Conservation (phyloP, 1,284 basidiomycete species). For the Moesziomyces aphidis region DNA sequence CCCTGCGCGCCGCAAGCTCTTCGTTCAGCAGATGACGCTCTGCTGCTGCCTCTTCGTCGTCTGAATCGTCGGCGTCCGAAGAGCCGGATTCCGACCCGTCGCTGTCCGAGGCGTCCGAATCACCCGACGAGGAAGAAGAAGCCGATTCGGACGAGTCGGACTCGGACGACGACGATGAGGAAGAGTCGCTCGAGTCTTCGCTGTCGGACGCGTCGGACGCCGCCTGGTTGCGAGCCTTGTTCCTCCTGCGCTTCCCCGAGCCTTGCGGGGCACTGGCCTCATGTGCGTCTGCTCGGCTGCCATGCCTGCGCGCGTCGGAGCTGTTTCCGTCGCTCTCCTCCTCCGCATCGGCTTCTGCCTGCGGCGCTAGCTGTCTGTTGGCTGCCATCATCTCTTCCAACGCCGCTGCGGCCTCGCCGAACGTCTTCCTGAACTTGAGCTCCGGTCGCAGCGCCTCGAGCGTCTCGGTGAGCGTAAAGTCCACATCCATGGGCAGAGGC, state of each 20-base stretch:
- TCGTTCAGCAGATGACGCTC: slow-evolving; percentile 64
- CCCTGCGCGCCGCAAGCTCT: slow-evolving; percentile 72
- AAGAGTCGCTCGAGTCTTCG: slow-evolving; percentile 12
- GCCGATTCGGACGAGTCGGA: slow-evolving; percentile 1
- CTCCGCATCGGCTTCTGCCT: slow-evolving; percentile 8
- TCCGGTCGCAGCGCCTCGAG: slow-evolving; percentile 73
- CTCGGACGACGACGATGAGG: slow-evolving; percentile 10
- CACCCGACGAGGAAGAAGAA: slow-evolving; percentile 9
- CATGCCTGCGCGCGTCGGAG: slow-evolving; percentile 29
- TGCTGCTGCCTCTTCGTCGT: slow-evolving; percentile 40
- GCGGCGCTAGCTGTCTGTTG: slow-evolving; percentile 8
- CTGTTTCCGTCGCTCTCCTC: slow-evolving; percentile 30
- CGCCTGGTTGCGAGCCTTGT: slow-evolving; percentile 76
- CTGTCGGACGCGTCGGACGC: slow-evolving; percentile 67
- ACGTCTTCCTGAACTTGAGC: slow-evolving; percentile 74
- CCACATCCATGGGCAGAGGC: slow-evolving; percentile 91
- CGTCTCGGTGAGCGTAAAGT: slow-evolving; percentile 95
- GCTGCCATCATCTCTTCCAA: slow-evolving; percentile 88
- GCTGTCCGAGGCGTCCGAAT: slow-evolving; percentile 12
- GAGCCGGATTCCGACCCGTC: slow-evolving; percentile 15
- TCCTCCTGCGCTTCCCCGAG: slow-evolving; percentile 69
- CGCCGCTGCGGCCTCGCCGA: slow-evolving; percentile 84
- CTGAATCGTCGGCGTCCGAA: slow-evolving; percentile 22
- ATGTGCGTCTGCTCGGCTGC: slow-evolving; percentile 63
- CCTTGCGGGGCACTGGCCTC: slow-evolving; percentile 74